Evolutionary conservation across 1,139 yeast species (phyloP).

Genomic region (Pichia norvegensis): DNA sequence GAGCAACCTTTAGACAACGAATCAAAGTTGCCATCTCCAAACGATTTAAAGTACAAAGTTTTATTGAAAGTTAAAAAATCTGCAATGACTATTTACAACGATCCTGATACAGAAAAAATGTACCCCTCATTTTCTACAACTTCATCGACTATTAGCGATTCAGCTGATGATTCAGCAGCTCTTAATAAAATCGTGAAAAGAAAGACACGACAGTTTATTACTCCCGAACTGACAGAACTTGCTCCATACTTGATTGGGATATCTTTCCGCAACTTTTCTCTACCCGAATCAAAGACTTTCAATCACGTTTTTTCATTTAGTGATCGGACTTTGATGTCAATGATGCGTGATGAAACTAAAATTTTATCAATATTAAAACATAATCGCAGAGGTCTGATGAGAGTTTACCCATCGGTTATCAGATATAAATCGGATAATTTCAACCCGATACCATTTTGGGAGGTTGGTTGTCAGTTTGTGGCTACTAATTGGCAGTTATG

Average conservation of each 20-base stretch:
- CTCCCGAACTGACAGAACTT: conserved; percentile 48
- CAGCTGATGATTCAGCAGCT: conserved; percentile 16
- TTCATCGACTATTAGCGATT: conserved; percentile 45
- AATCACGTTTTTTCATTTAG: conserved; percentile 84
- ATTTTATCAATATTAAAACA: conserved; percentile 57
- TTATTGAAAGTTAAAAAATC: conserved; percentile 65
- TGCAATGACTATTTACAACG: conserved; percentile 1
- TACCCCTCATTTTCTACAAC: conserved; percentile 27
- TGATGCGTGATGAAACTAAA: conserved; percentile 56
- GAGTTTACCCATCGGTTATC: conserved; percentile 80
- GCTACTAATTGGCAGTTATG: conserved; percentile 97
- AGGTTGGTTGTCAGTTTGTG: conserved; percentile 82
- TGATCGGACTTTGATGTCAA: conserved; percentile 57
- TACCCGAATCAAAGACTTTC: conserved; percentile 74
- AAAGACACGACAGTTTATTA: conserved; percentile 31
- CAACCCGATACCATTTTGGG: conserved; percentile 74
- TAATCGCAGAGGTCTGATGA: conserved; percentile 64
- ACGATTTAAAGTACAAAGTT: conserved; percentile 57
- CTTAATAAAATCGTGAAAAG: conserved; percentile 16
- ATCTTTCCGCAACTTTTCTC: conserved; percentile 72
- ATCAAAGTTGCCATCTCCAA: conserved; percentile 59
- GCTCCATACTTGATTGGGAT: conserved; percentile 67
- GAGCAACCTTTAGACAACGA: conserved; percentile 30
- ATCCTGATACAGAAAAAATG: conserved; percentile 1
- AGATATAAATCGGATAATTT: conserved; percentile 76